Evolutionary conservation across 164 flowering plant genomes (phyloP), one percentile per base, ranked within the genome.

Genomic region (Chimonanthus praecox): DNA sequence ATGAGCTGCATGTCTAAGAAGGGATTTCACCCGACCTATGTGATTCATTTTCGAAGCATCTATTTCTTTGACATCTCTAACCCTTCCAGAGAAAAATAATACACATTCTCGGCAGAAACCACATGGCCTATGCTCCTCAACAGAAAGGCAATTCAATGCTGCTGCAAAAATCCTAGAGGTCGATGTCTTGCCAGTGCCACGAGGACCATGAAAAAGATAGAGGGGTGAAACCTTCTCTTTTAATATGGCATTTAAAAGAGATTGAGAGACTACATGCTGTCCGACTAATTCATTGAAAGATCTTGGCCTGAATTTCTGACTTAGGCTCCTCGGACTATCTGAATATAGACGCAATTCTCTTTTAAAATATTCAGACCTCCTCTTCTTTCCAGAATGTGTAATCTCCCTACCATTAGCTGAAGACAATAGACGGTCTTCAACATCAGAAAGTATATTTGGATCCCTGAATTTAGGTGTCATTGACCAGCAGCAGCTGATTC

Each of bases 141-240:
- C 72, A 15, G 91, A 85, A 45, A 87, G 85, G 73, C 99, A 95
- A 80, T 95, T 93, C 73, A 95, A 82, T 51, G 99, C 94, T 47
- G 94, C 92, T 6, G 99, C 97, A 83, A 95, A 93, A 47, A 95
- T 85, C 80, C 89, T 84, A 6, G 99, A 75, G 3, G 91, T 85
- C 49, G 94, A 90, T 43, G 97, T 93, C 78, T 93, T 95, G 3
- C 99, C 99, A 2, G 99, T 91, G 49, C 99, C 99, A 51, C 89
- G 97, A 16, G 98, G 94, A 64, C 98, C 99, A 79, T 93, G 86
- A 64, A 95, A 95, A 18, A 95, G 86, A 82, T 93, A 95, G 7
- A 93, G 74, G 2, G 92, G 80, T 16, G 86, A 62, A 51, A 88
- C 76, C 81, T 80, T 87, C 49, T 85, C 83, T 78, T 71, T 87